phyloP scores from a whole-genome alignment of 495 filamentous ascomycete genomes.

The Penicillium herquei region DNA sequence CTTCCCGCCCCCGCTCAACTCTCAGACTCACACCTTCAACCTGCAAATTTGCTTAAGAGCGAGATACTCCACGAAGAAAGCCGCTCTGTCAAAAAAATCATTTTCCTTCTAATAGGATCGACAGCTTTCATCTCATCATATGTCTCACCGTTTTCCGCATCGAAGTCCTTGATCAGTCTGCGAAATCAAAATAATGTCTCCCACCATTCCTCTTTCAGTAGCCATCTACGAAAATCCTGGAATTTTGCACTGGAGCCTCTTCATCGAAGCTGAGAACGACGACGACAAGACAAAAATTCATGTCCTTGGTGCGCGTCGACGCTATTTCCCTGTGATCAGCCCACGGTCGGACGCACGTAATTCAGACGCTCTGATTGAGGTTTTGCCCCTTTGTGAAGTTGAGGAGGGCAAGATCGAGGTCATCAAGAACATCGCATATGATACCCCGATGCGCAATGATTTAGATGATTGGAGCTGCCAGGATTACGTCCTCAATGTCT shows the following conservation, averaged over 20 bases:
- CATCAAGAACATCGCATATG: slow-evolving; percentile 1
- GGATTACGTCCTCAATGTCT: slow-evolving; percentile 2
- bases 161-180: too few relatives aligned
- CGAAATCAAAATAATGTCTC: background rate
- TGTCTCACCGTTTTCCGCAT: too few relatives aligned
- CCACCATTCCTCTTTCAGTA: slow-evolving; percentile 3
- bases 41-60: too few relatives aligned
- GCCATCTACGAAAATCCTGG: slow-evolving; percentile 5
- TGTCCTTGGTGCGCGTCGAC: slow-evolving; percentile 5
- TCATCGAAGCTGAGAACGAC: background rate
- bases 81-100: too few relatives aligned
- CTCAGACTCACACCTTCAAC: too few relatives aligned
- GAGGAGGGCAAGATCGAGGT: slow-evolving; percentile 4
- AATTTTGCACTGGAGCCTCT: slow-evolving; percentile 8
- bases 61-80: too few relatives aligned
- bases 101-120: too few relatives aligned
- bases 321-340: slow-evolving; percentile 2
- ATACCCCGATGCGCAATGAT: background rate
- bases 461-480: slow-evolving; percentile 4
- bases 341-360: slow-evolving; percentile 2
- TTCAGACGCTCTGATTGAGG: background rate
- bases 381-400: slow-evolving; percentile 4
- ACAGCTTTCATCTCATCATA: too few relatives aligned
- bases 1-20: too few relatives aligned
- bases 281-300: slow-evolving; percentile 6